Evolutionary conservation across 768 basidiomycete species (phyloP).

Genomic region (Albatrellus ellisii): DNA sequence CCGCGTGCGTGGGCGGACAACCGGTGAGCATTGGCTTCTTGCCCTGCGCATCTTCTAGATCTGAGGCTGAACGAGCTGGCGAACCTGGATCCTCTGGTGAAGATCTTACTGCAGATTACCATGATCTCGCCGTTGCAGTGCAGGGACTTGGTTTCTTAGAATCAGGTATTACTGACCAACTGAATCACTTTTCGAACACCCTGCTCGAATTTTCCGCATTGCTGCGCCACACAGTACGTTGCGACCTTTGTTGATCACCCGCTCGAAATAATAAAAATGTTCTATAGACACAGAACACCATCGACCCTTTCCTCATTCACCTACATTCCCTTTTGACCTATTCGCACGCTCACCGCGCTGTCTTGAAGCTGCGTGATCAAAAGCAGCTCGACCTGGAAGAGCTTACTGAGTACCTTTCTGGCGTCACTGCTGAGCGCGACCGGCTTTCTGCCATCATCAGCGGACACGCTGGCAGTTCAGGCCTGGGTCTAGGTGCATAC

Average conservation of each 20-base stretch:
- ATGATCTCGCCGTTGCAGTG: conserved; percentile 90
- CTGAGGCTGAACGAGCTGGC: conserved; percentile 82
- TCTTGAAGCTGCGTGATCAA: conserved; percentile 91
- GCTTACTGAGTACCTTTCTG: conserved; percentile 85
- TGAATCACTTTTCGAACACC: conserved; percentile 95
- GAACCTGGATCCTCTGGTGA: conserved; percentile 56
- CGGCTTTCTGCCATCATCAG: conserved; percentile 79
- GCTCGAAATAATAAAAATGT: neutral
- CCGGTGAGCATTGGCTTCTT: conserved; percentile 48
- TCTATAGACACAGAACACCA: conserved; percentile 70
- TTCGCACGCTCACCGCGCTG: conserved; percentile 85
- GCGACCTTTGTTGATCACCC: neutral
- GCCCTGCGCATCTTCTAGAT: conserved; percentile 24
- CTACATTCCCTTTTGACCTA: conserved; percentile 90
- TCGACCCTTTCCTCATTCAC: conserved; percentile 83
- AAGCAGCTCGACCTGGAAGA: conserved; percentile 99
- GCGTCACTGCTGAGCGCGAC: conserved; percentile 89
- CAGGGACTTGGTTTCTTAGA: conserved; percentile 97
- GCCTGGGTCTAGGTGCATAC: conserved; percentile 79
- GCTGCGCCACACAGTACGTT: conserved; percentile 64
- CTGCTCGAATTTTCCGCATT: conserved; percentile 90
- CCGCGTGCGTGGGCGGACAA: conserved; percentile 67
- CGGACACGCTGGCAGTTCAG: conserved; percentile 78
- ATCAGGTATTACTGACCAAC: conserved; percentile 93
- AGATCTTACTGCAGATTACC: conserved; percentile 97